phyloP scores from a whole-genome alignment of 176 grass and related monocot genomes.

The Oryza meridionalis region DNA sequence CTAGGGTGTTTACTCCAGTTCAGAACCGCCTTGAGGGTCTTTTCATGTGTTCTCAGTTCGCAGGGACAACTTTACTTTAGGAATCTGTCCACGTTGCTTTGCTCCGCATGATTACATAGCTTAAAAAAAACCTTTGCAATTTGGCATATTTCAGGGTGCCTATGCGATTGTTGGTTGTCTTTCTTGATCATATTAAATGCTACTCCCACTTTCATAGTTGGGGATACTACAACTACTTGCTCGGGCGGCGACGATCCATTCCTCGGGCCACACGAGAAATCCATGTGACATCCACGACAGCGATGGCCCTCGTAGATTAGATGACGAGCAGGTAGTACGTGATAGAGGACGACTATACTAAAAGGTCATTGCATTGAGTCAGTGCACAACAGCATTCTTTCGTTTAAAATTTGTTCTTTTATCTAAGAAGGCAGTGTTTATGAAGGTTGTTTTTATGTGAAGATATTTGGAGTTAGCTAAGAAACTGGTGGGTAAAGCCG shows the following conservation, averaged over 20 bases:
- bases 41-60: not conserved
- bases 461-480: constrained; percentile 4
- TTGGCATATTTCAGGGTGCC: not conserved
- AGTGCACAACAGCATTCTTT: not conserved
- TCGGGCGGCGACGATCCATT: not conserved
- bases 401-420: not conserved
- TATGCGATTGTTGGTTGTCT: not conserved
- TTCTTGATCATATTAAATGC: not conserved
- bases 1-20: not conserved
- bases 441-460: not conserved
- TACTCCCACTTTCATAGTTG: not conserved
- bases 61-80: not conserved
- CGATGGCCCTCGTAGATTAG: not conserved
- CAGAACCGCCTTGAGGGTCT: not conserved
- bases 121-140: not conserved
- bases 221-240: not conserved
- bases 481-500: not conserved
- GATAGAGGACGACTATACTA: not conserved
- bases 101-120: not conserved
- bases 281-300: not conserved
- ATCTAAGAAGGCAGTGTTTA: too few relatives aligned
- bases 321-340: not conserved
- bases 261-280: not conserved
- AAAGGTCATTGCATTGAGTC: not conserved
- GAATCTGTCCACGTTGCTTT: not conserved